Conservation (phyloP, 2,329 filamentous ascomycete species). For the Penicillium sp. region DNA sequence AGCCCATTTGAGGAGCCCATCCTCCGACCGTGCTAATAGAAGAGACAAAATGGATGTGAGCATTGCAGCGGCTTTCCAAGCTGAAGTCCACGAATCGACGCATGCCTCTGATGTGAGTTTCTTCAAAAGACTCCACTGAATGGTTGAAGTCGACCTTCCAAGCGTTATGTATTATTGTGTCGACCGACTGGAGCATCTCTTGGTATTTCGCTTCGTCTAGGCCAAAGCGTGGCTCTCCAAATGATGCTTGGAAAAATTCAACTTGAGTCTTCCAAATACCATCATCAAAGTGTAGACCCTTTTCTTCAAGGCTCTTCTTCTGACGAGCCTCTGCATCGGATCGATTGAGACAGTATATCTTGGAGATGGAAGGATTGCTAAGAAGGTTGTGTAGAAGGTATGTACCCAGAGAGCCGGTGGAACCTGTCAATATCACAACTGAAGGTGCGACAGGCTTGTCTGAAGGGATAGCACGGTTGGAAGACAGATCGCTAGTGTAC, state of each 20-base stretch:
- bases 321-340: slow-evolving; percentile 49
- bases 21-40: slow-evolving; percentile 32
- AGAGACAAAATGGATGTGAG: slow-evolving; percentile 37
- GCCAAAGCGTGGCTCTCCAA: slow-evolving; percentile 32
- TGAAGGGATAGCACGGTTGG: neutral
- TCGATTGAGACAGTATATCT: slow-evolving; percentile 56
- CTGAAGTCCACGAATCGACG: slow-evolving; percentile 35
- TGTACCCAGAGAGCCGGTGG: slow-evolving; percentile 55
- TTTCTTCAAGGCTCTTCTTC: slow-evolving; percentile 37
- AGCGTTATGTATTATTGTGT: slow-evolving; percentile 40
- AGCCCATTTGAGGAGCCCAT: slow-evolving; percentile 25
- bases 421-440: slow-evolving; percentile 50
- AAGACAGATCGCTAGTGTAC: slow-evolving; percentile 19
- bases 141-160: slow-evolving; percentile 47
- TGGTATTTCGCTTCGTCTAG: slow-evolving; percentile 28
- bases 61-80: slow-evolving; percentile 20
- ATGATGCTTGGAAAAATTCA: slow-evolving; percentile 39
- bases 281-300: slow-evolving; percentile 39
- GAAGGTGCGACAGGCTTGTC: slow-evolving; percentile 7
- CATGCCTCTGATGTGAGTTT: slow-evolving; percentile 36
- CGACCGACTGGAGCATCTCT: slow-evolving; percentile 27
- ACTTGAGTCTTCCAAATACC: slow-evolving; percentile 30
- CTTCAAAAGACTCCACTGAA: slow-evolving; percentile 37
- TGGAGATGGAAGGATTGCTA: slow-evolving; percentile 39
- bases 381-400: slow-evolving; percentile 51